Percentiles rank a stretch among this genome's conserved stretches.
Evolutionary conservation across 78 protist species (phyloP).

Genomic region (Chrysochromulina parva): DNA sequence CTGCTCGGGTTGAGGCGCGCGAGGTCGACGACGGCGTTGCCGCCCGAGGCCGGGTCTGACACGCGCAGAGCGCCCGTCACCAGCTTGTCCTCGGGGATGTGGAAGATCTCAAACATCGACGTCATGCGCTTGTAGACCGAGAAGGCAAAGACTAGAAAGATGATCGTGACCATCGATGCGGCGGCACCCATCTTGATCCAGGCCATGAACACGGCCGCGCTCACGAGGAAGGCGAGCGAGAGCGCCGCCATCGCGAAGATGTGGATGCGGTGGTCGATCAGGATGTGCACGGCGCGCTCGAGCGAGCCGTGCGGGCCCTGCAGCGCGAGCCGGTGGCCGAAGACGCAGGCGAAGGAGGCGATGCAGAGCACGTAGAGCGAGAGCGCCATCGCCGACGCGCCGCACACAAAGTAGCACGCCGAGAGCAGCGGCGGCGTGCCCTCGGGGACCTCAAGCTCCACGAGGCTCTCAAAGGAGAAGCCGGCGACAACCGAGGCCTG

Average conservation of each 20-base stretch:
- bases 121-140: background rate
- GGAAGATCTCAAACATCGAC: background rate
- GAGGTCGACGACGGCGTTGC: background rate
- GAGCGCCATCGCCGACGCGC: background rate
- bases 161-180: background rate
- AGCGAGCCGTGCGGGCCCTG: background rate
- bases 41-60: background rate
- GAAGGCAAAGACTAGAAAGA: background rate
- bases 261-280: background rate
- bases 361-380: background rate
- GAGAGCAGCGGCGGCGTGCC: background rate
- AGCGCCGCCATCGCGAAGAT: background rate
- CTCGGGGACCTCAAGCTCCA: slow-evolving; percentile 19
- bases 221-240: background rate
- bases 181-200: slow-evolving; percentile 12
- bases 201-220: background rate
- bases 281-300: background rate
- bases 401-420: background rate
- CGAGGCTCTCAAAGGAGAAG: slow-evolving; percentile 6
- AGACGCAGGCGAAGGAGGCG: background rate
- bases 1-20: background rate
- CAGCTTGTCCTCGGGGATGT: background rate
- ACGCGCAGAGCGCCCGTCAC: background rate
- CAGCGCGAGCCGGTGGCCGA: slow-evolving; percentile 18
- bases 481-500: slow-evolving; percentile 3